Evolutionary conservation across 176 grass and related monocot species (phyloP).

Genomic region (Bonia amplexicaulis): DNA sequence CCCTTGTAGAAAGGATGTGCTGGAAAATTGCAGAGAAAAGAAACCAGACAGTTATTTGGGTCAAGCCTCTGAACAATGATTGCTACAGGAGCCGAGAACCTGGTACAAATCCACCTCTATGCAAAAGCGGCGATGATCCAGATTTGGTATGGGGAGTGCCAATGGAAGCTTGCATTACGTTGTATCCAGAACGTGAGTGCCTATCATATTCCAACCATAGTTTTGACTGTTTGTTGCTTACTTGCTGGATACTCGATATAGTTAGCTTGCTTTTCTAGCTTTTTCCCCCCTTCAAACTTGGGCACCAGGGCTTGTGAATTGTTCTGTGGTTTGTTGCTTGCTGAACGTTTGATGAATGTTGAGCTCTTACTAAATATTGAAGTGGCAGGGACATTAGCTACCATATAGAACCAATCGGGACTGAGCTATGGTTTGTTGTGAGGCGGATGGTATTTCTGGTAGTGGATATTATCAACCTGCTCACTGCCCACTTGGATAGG

Average conservation of each 20-base stretch:
- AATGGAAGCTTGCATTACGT: conserved; percentile 91
- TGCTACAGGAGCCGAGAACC: conserved; percentile 75
- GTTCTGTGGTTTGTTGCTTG: background rate
- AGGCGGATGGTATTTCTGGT: background rate
- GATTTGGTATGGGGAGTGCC: conserved; percentile 83
- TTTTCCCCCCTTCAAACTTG: background rate
- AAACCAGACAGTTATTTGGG: conserved; percentile 99
- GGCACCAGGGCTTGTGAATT: background rate
- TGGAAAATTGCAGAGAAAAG: conserved; percentile 90
- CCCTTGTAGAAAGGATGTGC: conserved; percentile 95
- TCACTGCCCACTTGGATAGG: background rate
- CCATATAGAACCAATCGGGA: background rate
- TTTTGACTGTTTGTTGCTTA: conserved; percentile 7
- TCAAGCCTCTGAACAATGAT: conserved; percentile 95
- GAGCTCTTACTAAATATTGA: background rate
- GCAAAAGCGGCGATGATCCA: conserved; percentile 77
- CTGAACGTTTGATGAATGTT: background rate
- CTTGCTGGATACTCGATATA: background rate
- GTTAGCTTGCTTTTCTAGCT: background rate
- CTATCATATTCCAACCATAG: background rate
- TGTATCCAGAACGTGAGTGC: conserved; percentile 83
- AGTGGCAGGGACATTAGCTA: background rate
- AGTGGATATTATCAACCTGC: background rate
- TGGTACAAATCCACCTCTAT: conserved; percentile 74
- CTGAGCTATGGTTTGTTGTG: background rate